Evolutionary conservation across 352 stramenopile genomes (phyloP).

Genomic region (Globisporangium nodosum): DNA sequence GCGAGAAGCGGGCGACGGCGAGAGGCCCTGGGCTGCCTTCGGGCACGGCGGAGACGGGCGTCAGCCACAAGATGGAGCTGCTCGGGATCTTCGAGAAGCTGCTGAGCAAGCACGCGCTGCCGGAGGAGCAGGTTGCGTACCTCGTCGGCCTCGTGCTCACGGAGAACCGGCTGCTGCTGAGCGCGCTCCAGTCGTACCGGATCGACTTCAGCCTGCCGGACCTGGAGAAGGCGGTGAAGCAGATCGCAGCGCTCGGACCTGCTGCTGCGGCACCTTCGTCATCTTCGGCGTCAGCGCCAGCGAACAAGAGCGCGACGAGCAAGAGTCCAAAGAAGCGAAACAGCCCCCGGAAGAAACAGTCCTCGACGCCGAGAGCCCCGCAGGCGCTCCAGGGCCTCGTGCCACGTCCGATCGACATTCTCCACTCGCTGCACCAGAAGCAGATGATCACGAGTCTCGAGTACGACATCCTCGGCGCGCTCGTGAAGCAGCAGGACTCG

Average conservation of each 20-base stretch:
- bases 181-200: constrained; percentile 48
- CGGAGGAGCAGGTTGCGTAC: constrained; percentile 44
- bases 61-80: constrained; percentile 42
- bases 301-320: background rate
- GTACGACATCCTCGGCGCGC: constrained; percentile 43
- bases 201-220: constrained; percentile 34
- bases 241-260: constrained; percentile 32
- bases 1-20: background rate
- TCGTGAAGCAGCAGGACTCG: constrained; percentile 51
- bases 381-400: constrained; percentile 10
- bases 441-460: constrained; percentile 63
- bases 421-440: constrained; percentile 42
- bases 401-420: constrained; percentile 26
- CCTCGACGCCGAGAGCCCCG: background rate
- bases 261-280: constrained; percentile 4
- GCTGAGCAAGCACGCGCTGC: constrained; percentile 51
- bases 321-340: constrained; percentile 6
- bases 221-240: constrained; percentile 46
- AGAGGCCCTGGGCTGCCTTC: no score
- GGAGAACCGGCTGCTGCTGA: constrained; percentile 47
- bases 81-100: constrained; percentile 41
- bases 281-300: background rate
- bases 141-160: constrained; percentile 42
- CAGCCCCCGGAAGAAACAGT: constrained; percentile 11
- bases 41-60: constrained; percentile 4